These are phyloP conservation scores for Pythium monospermum DNA, from an alignment of 352 stramenopile species.

Conservation along the genomic window DNA sequence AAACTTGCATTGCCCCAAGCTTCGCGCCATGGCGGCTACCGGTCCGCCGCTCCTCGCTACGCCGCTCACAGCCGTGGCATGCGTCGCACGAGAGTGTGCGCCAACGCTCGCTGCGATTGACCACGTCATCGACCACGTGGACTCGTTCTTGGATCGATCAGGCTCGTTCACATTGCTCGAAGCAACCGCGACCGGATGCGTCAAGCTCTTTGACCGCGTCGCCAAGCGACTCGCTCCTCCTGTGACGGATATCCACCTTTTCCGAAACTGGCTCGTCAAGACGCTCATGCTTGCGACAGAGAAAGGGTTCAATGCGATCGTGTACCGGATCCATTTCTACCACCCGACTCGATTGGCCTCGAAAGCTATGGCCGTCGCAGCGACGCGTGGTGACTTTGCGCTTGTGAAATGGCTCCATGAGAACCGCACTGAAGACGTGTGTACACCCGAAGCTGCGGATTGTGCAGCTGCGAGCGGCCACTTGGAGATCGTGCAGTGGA, in stretches of 20 bases:
- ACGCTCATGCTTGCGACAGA: constrained; percentile 16
- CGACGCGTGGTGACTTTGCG: constrained; percentile 14
- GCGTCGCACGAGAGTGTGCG: constrained; percentile 14
- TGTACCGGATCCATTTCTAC: constrained; percentile 19
- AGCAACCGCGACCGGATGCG: constrained; percentile 14
- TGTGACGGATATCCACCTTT: constrained; percentile 17
- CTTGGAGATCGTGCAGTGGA: constrained; percentile 23
- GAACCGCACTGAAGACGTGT: constrained; percentile 18
- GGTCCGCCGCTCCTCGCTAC: neutral
- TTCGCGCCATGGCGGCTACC: constrained; percentile 39
- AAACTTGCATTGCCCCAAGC: constrained; percentile 42
- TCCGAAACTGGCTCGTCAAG: constrained; percentile 25
- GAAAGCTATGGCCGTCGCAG: constrained; percentile 16
- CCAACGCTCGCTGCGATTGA: constrained; percentile 20
- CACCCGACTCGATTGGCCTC: constrained; percentile 13
- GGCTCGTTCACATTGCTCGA: constrained; percentile 12
- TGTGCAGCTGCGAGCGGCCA: constrained; percentile 19
- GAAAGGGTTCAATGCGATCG: constrained; percentile 14
- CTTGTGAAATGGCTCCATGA: constrained; percentile 25
- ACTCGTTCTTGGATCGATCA: constrained; percentile 22
- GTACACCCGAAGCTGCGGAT: constrained; percentile 18
- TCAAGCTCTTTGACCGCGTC: constrained; percentile 25
- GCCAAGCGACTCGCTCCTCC: constrained; percentile 13
- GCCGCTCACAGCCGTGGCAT: constrained; percentile 18
- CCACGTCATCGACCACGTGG: constrained; percentile 21